Evolutionary conservation across 1,284 basidiomycete species (phyloP).

Genomic region (Xanthoconium separans): DNA sequence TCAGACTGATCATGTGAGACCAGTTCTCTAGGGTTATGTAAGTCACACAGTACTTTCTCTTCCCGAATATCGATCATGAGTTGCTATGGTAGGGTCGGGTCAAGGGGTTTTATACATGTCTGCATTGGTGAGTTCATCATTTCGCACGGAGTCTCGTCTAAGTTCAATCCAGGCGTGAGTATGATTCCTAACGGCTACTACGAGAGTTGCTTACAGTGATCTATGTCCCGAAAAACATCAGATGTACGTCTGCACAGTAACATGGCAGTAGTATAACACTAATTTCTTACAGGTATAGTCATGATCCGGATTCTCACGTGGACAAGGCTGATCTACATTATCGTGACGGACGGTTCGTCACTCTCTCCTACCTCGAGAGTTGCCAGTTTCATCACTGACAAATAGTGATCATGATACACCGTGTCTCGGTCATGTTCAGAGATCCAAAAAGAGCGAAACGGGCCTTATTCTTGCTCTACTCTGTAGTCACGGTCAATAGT

Average conservation of each 20-base stretch:
- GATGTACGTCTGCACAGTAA: not conserved
- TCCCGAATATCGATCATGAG: not conserved
- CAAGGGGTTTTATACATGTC: not conserved
- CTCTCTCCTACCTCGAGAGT: too few species aligned
- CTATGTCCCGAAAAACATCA: not conserved
- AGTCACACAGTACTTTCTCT: not conserved
- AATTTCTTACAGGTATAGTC: not conserved
- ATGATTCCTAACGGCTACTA: not conserved
- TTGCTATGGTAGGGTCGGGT: not conserved
- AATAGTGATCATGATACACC: constrained; percentile 15
- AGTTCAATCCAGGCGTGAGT: constrained; percentile 6
- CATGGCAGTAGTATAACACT: not conserved
- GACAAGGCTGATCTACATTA: not conserved
- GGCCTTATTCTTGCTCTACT: constrained; percentile 3
- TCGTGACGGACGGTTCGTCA: constrained; percentile 5
- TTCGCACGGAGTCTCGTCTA: not conserved
- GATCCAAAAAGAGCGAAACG: not conserved
- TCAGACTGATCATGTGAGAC: not conserved
- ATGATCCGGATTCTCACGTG: not conserved
- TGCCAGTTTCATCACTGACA: not conserved
- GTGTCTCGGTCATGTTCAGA: constrained; percentile 12
- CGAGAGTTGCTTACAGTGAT: not conserved
- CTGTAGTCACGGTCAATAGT: not conserved
- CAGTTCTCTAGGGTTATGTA: not conserved
- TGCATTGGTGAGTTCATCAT: not conserved